A percentile compares a stretch with the other conserved stretches of the same genome.
Conservation (phyloP, 2,329 filamentous ascomycete species). For the Diaporthe eres region DNA sequence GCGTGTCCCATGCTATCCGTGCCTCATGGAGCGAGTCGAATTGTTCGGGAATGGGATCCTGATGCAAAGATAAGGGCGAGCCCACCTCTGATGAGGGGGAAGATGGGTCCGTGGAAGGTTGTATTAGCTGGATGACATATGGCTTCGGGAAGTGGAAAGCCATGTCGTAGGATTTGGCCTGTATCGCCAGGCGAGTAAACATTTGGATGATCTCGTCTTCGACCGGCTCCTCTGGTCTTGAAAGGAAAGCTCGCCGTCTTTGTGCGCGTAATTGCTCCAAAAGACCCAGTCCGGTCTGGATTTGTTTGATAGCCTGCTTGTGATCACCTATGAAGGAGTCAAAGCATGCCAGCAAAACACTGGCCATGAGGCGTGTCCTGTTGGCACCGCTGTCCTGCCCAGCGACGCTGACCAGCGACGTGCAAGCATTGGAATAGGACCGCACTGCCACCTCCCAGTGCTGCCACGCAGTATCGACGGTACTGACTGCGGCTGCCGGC, state of each 20-base stretch:
- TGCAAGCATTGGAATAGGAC: conserved; percentile 71
- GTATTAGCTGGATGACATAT: conserved; percentile 68
- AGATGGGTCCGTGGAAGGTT: conserved; percentile 52
- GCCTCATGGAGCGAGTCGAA: conserved; percentile 69
- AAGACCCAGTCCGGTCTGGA: conserved; percentile 70
- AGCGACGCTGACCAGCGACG: conserved; percentile 61
- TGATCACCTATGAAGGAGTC: conserved; percentile 77
- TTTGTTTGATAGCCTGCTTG: conserved; percentile 72
- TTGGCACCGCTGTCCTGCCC: conserved; percentile 60
- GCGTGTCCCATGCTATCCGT: conserved; percentile 67
- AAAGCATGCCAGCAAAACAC: conserved; percentile 76
- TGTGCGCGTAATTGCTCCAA: conserved; percentile 67
- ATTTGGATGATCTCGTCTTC: conserved; percentile 74
- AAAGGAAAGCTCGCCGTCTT: conserved; percentile 55
- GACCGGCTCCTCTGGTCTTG: conserved; percentile 62
- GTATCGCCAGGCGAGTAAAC: conserved; percentile 74
- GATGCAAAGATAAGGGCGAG: conserved; percentile 57
- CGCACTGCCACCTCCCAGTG: conserved; percentile 74
- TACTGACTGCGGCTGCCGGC: conserved; percentile 53
- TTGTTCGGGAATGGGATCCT: conserved; percentile 56
- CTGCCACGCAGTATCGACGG: conserved; percentile 56
- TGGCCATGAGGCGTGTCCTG: conserved; percentile 73
- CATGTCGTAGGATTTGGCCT: conserved; percentile 78
- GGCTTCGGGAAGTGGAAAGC: conserved; percentile 76
- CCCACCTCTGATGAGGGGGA: conserved; percentile 60